Evolutionary conservation across 2,329 filamentous ascomycete species (phyloP).

Genomic region (Penicillium brasilianum): DNA sequence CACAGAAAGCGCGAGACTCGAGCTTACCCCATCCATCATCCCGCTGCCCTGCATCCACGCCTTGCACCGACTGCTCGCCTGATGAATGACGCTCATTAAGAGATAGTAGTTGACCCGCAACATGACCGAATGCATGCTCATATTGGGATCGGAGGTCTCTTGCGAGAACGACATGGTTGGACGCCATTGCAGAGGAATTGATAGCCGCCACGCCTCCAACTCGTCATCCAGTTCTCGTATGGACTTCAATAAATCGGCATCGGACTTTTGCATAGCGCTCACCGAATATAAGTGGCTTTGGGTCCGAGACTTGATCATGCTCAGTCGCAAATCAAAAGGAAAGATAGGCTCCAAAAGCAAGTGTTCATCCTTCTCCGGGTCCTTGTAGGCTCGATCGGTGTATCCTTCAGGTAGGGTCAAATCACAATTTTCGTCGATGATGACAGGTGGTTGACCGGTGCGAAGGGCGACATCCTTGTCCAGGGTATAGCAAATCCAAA

Average conservation of each 20-base stretch:
- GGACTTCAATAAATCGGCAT: constrained; percentile 59
- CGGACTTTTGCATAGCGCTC: constrained; percentile 55
- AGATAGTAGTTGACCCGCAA: constrained; percentile 62
- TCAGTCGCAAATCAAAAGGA: constrained; percentile 57
- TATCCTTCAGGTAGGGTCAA: constrained; percentile 55
- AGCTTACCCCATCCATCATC: constrained; percentile 55
- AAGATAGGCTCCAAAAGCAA: constrained; percentile 39
- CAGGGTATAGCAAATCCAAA: constrained; percentile 61
- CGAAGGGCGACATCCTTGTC: constrained; percentile 63
- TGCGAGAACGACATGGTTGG: constrained; percentile 55
- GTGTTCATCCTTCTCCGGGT: constrained; percentile 29
- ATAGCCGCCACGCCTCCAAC: constrained; percentile 60
- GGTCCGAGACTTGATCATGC: constrained; percentile 58
- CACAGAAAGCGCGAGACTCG: constrained; percentile 59
- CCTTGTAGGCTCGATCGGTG: constrained; percentile 37
- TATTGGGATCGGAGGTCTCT: constrained; percentile 38
- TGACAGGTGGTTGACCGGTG: constrained; percentile 58
- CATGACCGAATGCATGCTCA: constrained; percentile 55
- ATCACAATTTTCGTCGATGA: constrained; percentile 60
- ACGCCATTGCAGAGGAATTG: constrained; percentile 52
- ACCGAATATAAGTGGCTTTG: constrained; percentile 58
- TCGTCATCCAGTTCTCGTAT: constrained; percentile 64
- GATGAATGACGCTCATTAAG: constrained; percentile 61
- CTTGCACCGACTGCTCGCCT: constrained; percentile 59
- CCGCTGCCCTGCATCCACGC: constrained; percentile 44